Evolutionary conservation across 2,329 filamentous ascomycete genomes (phyloP).

Genomic region (Fusarium sterilihyphosum): DNA sequence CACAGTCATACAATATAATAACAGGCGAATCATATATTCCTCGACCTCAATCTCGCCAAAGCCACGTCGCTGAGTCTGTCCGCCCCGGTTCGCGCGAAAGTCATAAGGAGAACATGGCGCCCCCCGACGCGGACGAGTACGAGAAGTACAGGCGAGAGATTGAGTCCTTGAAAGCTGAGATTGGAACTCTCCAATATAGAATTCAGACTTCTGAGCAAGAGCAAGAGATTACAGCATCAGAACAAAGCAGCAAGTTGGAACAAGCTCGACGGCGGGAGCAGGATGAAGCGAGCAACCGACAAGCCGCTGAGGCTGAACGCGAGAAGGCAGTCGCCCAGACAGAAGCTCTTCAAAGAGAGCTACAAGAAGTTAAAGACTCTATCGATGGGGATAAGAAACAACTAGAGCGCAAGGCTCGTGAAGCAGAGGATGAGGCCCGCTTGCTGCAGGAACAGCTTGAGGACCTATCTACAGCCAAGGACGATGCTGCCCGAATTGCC

Average conservation of each 20-base stretch:
- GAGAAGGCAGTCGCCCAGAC: constrained; percentile 60
- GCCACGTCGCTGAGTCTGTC: constrained; percentile 52
- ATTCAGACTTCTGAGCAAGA: constrained; percentile 89
- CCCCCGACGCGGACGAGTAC: constrained; percentile 67
- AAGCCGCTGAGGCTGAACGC: constrained; percentile 67
- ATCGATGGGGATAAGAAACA: constrained; percentile 68
- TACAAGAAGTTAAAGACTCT: constrained; percentile 61
- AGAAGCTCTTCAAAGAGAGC: constrained; percentile 61
- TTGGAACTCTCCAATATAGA: constrained; percentile 89
- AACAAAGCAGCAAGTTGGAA: constrained; percentile 85
- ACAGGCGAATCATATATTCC: constrained; percentile 58
- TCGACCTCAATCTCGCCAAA: constrained; percentile 55
- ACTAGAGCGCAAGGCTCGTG: constrained; percentile 74
- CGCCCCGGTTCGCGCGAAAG: constrained; percentile 65
- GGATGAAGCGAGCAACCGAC: constrained; percentile 78
- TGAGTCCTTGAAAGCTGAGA: constrained; percentile 88
- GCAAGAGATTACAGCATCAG: constrained; percentile 79
- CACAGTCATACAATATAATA: constrained; percentile 69
- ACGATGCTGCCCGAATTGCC: constrained; percentile 73
- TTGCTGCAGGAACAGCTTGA: constrained; percentile 83
- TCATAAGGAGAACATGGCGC: constrained; percentile 68
- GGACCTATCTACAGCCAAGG: constrained; percentile 70
- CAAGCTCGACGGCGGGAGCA: constrained; percentile 85
- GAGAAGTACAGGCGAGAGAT: constrained; percentile 66
- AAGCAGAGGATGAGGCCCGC: constrained; percentile 77